Evolutionary conservation across 139 green algal genomes (phyloP).

Genomic region (Astrephomene gubernaculifera): DNA sequence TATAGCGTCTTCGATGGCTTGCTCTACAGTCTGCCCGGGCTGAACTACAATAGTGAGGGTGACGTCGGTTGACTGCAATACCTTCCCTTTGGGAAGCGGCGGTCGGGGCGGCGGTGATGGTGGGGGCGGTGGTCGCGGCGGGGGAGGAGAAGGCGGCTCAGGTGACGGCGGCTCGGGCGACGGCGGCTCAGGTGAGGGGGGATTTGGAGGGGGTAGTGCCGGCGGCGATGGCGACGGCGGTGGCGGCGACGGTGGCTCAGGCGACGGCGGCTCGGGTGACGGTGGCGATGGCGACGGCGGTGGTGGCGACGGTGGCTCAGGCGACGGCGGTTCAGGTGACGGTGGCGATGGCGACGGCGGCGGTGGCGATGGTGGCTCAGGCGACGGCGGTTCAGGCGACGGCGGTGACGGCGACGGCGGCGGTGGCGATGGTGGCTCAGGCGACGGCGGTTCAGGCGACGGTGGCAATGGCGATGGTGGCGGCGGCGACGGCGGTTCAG

Average conservation of each 20-base stretch:
- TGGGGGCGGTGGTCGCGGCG: background rate
- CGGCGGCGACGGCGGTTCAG: background rate
- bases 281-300: no score
- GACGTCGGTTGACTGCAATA: no score
- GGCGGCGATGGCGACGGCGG: background rate
- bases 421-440: background rate
- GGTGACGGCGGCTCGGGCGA: background rate
- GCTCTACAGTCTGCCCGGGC: no score
- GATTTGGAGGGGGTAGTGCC: background rate
- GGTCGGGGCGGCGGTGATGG: background rate
- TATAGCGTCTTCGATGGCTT: no score
- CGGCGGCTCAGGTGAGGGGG: no score
- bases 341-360: background rate
- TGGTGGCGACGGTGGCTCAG: no score
- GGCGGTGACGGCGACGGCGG: background rate
- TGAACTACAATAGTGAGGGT: no score
- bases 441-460: background rate
- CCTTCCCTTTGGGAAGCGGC: background rate
- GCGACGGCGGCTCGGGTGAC: no score
- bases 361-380: background rate
- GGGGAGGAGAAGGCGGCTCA: no score
- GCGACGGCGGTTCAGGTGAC: background rate
- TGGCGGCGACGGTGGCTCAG: background rate
- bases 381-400: background rate
- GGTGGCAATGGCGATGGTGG: background rate